Base-by-base conservation (phyloP, 2,329 filamentous ascomycete species). In the Colletotrichum echinochloae region DNA sequence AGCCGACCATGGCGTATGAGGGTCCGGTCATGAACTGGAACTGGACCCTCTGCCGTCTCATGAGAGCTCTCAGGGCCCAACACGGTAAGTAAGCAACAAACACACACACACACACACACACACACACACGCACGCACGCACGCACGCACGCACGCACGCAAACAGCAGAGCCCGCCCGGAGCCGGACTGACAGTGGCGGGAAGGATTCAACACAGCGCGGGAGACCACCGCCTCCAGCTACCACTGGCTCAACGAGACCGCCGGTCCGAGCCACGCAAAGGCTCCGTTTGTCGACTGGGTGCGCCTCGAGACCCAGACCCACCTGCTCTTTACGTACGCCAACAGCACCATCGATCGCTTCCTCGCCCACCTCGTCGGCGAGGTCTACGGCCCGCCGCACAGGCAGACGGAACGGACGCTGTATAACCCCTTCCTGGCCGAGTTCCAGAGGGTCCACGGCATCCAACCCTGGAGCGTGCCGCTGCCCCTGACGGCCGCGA, bases 211-310 rank as follows among this genome's bases (percentile, higher is more conserved):
- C 14, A 63, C 55, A 18, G 30, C 46, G 35, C 28, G 41, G 18
- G 26, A 68, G 8, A 26, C 44, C 41, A 48, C 56, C 5, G 11
- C 41, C 35, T 41, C 12, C 12, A 57, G 20, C 12, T 64, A 68
- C 44, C 16, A n/a, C 11, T 68, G 60, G 44, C 44, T 68, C 3
- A 9, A 14, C 44, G 28, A n/a, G 28, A 35, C 16, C 1, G 37
- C 41, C 3, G 56, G n/a, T 14, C 56, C 56, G 30, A 44, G 20
- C 2, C 28, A 35, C 28, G 16, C 12, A 5, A 18, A n/a, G 12
- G 39, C 56, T 5, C 65, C 60, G 0, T 64, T 56, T 20, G 60
- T 68, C 28, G 60, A 68, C n/a, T 68, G 60, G 65, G 44, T 64
- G 7, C 39, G 46, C 4, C 28, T 41, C 20, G 56, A 60, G 8